phyloP scores from a whole-genome alignment of 2,329 filamentous ascomycete genomes.

The Fonsecaea multimorphosa region DNA sequence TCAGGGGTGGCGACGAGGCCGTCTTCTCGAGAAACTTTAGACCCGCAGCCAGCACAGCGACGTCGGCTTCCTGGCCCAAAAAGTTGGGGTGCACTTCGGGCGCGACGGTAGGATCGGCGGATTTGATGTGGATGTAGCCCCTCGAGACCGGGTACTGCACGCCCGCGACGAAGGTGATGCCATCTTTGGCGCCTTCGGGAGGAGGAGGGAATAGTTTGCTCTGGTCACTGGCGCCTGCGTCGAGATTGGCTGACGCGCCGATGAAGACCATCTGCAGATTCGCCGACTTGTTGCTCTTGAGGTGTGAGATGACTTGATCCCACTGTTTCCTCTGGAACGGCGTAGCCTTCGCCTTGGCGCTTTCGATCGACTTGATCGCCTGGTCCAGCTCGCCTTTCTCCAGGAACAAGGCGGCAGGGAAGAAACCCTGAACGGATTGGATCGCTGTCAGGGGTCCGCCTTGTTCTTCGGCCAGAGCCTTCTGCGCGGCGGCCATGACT shows the following conservation, averaged over 20 bases:
- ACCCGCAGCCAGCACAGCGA: constrained; percentile 47
- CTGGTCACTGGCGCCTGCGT: constrained; percentile 47
- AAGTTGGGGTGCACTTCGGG: constrained; percentile 56
- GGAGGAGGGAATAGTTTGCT: constrained; percentile 50
- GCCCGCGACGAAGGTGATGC: constrained; percentile 55
- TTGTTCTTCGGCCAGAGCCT: constrained; percentile 43
- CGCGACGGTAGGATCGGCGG: constrained; percentile 41
- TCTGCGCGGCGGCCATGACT: constrained; percentile 44
- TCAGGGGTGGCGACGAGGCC: constrained; percentile 15
- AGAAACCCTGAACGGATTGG: constrained; percentile 46
- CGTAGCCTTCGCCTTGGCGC: constrained; percentile 38
- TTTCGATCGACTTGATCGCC: constrained; percentile 43
- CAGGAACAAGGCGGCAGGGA: constrained; percentile 46
- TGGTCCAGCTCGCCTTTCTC: constrained; percentile 44
- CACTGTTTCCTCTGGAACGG: constrained; percentile 47
- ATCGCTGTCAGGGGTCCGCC: constrained; percentile 44
- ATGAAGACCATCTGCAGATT: constrained; percentile 48
- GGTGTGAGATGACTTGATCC: constrained; percentile 44
- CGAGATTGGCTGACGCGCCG: constrained; percentile 41
- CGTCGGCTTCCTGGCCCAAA: constrained; percentile 52
- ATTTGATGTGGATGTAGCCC: constrained; percentile 56
- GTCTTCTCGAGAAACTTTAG: constrained; percentile 31
- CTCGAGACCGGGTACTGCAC: constrained; percentile 60
- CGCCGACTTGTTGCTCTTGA: constrained; percentile 46
- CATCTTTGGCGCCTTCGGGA: constrained; percentile 53